Base-by-base conservation (phyloP, 2,329 filamentous ascomycete species). In the Talaromyces albobiverticillius region DNA sequence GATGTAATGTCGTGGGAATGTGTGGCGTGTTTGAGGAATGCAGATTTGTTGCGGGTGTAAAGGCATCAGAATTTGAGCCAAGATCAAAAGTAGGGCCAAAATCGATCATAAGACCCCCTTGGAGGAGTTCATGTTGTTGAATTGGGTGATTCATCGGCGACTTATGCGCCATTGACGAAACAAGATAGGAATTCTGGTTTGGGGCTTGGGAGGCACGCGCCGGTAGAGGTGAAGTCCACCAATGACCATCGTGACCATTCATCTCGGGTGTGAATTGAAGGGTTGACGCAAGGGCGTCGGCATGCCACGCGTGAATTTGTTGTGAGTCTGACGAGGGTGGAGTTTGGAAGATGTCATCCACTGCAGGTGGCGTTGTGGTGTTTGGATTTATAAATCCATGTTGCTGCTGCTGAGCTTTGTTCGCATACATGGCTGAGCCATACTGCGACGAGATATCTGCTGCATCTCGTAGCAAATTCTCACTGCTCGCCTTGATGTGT, bases 251-350 rank as follows among this genome's bases (percentile, higher is more conserved):
- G 20, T 69, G 66, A 51, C 61, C 54, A 25, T 69, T 68, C n/a
- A 71, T 59, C 40, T 75, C 71, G 18, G 71, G 64, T n/a, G 71
- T 67, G 54, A 74, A 74, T 4, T 71, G 64, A 48, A 74, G 59
- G 54, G 64, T 57, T 41, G 71, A 60, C 51, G 67, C 61, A 61
- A 75, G 62, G 55, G 68, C 59, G 57, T 74, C 71, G 25, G 70
- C 67, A 60, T 72, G 66, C 71, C 73, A 76, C 36, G 73, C 71
- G 45, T 70, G 67, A 52, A 74, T 59, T 31, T 70, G 68, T 11
- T 71, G 64, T 48, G 65, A 65, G 50, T 70, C 71, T 26, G 71
- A 71, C 32, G 70, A 71, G 60, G 71, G 67, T 43, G 71, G 65
- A 46, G 71, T 68, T 46, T 69, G 65, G 59, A 72, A 67, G 32